These are phyloP conservation scores for Groenewaldozyma tartarivorans DNA, from an alignment of 805 yeast species.

Conservation along the genomic window DNA sequence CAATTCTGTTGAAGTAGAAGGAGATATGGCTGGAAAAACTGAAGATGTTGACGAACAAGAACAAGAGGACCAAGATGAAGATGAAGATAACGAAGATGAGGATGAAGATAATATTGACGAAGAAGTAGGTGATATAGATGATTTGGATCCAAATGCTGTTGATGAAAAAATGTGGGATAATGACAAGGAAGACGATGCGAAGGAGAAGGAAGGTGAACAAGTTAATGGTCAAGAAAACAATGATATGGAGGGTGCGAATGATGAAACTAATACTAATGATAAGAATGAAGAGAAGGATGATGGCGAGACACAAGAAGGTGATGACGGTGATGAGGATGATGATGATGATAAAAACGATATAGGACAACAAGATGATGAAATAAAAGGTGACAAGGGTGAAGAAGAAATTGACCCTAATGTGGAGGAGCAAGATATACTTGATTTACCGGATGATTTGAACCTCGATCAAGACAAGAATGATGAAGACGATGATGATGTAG, in stretches of 20 bases:
- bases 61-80: slow-evolving; percentile 47
- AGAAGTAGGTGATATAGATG: slow-evolving; percentile 81
- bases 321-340: slow-evolving; percentile 42
- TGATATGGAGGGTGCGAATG: slow-evolving; percentile 23
- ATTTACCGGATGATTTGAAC: slow-evolving; percentile 86
- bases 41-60: slow-evolving; percentile 74
- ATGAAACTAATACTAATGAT: slow-evolving; percentile 17
- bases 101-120: slow-evolving; percentile 72
- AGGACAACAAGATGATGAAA: slow-evolving; percentile 75
- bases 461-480: slow-evolving; percentile 71
- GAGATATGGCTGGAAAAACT: slow-evolving; percentile 91
- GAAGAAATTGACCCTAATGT: slow-evolving; percentile 64
- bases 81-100: slow-evolving; percentile 43
- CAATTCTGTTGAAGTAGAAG: slow-evolving; percentile 89
- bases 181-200: slow-evolving; percentile 56
- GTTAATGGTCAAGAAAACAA: slow-evolving; percentile 39
- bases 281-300: slow-evolving; percentile 29
- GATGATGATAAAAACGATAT: slow-evolving; percentile 42
- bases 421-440: slow-evolving; percentile 79
- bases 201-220: slow-evolving; percentile 76
- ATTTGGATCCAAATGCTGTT: slow-evolving; percentile 85
- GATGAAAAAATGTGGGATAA: slow-evolving; percentile 95
- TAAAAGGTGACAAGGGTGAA: slow-evolving; percentile 58
- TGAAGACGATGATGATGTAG: slow-evolving; percentile 28
- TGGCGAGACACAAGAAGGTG: no score